Conservation (phyloP, 1,284 basidiomycete genomes). For the Cutaneotrichosporon sp. region DNA sequence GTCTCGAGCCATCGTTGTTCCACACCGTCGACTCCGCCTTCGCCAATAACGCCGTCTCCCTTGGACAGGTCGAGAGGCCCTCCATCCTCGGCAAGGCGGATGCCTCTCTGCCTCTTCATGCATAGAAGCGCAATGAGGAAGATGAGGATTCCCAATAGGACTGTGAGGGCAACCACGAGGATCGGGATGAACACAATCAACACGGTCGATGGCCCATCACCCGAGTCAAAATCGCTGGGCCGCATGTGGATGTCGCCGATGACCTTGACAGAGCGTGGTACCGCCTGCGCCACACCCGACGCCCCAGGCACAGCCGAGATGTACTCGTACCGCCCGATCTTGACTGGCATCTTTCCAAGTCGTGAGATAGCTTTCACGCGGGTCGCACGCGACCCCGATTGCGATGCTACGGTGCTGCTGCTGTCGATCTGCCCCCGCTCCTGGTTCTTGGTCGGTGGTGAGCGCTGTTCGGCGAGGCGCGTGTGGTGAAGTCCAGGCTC, state of each 20-base stretch:
- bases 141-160: conserved; percentile 85
- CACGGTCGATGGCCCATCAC: conserved; percentile 38
- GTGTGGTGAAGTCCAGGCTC: conserved; percentile 35
- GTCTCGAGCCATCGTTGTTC: conserved; percentile 91
- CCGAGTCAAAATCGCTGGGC: conserved; percentile 14
- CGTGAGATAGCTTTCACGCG: conserved; percentile 9
- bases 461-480: conserved; percentile 34
- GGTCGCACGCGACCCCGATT: conserved; percentile 6
- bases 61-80: conserved; percentile 91
- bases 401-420: conserved; percentile 5
- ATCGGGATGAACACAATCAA: conserved; percentile 63
- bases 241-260: conserved; percentile 4
- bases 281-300: not conserved
- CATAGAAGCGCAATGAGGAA: conserved; percentile 85
- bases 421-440: conserved; percentile 1
- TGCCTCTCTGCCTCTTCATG: conserved; percentile 74
- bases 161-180: conserved; percentile 85
- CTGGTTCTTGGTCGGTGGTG: conserved; percentile 9
- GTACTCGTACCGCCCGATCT: conserved; percentile 8
- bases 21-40: conserved; percentile 86
- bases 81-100: conserved; percentile 78
- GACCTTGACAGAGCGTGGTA: not conserved
- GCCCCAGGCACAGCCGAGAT: not conserved
- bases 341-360: conserved; percentile 9
- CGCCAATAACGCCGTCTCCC: conserved; percentile 82